phyloP scores from a whole-genome alignment of 257 asterid species.

The Primulina huaijiensis region DNA sequence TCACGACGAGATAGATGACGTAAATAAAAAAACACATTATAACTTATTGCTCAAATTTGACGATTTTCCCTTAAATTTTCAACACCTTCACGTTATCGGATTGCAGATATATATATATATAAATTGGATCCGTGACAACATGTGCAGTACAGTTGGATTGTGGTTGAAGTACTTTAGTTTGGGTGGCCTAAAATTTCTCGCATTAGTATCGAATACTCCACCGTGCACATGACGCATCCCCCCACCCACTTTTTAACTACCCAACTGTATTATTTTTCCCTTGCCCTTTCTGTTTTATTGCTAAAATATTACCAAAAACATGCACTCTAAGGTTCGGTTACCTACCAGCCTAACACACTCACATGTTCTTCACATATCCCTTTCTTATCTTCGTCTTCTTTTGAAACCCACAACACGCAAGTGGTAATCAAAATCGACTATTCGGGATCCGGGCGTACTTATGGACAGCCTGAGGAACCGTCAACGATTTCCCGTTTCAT shows the following conservation, averaged over 20 bases:
- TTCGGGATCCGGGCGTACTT: background rate
- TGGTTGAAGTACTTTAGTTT: background rate
- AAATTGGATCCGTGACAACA: background rate
- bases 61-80: too few relatives aligned
- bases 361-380: background rate
- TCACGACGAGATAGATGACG: too few relatives aligned
- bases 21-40: too few relatives aligned
- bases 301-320: background rate
- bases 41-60: too few relatives aligned
- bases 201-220: background rate
- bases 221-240: background rate
- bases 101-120: too few relatives aligned
- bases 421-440: background rate
- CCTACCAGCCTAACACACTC: conserved; percentile 13
- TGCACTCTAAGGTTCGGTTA: background rate
- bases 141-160: background rate
- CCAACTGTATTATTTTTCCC: background rate
- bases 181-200: background rate
- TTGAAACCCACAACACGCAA: background rate
- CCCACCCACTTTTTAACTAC: background rate
- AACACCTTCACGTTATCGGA: background rate
- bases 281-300: background rate
- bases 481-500: too few relatives aligned
- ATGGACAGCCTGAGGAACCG: too few relatives aligned
- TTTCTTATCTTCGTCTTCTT: background rate